Conservation (phyloP, 345 rosid genomes). For the Dipteronia dyeriana region DNA sequence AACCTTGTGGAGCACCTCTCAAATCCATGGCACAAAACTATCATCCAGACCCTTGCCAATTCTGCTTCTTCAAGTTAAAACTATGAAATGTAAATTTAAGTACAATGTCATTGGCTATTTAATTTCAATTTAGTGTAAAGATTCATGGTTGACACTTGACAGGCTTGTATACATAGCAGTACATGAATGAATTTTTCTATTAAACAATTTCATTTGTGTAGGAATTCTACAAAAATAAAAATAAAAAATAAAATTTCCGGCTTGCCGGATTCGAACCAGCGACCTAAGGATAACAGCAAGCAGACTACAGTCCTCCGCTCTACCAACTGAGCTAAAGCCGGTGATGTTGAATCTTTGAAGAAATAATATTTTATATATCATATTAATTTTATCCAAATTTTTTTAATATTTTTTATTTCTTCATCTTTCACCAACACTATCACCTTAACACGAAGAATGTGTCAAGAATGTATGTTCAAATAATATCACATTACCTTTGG, state of each 20-base stretch:
- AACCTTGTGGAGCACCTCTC: constrained; percentile 88
- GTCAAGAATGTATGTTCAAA: too few relatives aligned
- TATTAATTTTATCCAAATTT: too few relatives aligned
- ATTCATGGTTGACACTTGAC: background rate
- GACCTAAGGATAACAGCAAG: constrained; percentile 56
- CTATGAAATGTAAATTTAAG: background rate
- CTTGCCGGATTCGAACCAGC: constrained; percentile 86
- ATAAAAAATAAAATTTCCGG: constrained; percentile 27
- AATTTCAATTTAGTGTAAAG: background rate
- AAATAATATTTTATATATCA: too few relatives aligned
- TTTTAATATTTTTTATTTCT: too few relatives aligned
- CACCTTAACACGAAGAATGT: too few relatives aligned
- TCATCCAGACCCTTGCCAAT: constrained; percentile 68
- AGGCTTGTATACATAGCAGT: background rate
- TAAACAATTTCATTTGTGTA: background rate
- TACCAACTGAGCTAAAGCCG: constrained; percentile 18
- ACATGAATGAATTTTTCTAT: background rate
- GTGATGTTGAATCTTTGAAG: background rate
- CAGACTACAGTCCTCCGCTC: constrained; percentile 21
- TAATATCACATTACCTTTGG: too few relatives aligned
- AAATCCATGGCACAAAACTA: constrained; percentile 89
- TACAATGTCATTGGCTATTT: constrained; percentile 2
- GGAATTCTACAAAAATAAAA: too few relatives aligned
- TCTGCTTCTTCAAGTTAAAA: constrained; percentile 26
- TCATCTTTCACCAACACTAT: too few relatives aligned